phyloP scores from a whole-genome alignment of 169 alveolate species.

The Plasmodium gaboni region DNA sequence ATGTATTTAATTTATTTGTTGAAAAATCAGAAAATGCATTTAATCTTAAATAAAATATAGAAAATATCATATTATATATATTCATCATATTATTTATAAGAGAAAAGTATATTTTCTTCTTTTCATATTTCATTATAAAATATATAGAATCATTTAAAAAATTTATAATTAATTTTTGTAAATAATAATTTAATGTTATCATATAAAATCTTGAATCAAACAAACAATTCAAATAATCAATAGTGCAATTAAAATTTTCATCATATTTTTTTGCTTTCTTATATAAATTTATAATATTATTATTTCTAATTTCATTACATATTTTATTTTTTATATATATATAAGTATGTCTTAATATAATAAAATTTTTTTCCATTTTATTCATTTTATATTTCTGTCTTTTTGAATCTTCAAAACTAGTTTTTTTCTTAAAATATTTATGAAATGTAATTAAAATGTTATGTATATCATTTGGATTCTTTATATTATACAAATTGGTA shows the following conservation, averaged over 20 bases:
- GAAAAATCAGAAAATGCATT: constrained; percentile 33
- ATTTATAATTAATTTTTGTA: constrained; percentile 52
- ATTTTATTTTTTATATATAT: constrained; percentile 48
- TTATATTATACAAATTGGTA: too few relatives aligned
- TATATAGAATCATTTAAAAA: constrained; percentile 29
- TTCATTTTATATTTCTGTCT: background rate
- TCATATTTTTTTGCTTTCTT: constrained; percentile 43
- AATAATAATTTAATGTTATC: constrained; percentile 32
- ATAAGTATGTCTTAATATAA: constrained; percentile 24
- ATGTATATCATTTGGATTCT: background rate
- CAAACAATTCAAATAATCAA: constrained; percentile 63
- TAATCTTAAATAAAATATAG: constrained; percentile 61
- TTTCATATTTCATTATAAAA: background rate
- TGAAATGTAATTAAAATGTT: constrained; percentile 7
- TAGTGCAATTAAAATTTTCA: constrained; percentile 35
- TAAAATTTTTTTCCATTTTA: constrained; percentile 12
- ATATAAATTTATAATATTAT: constrained; percentile 36
- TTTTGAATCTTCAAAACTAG: background rate
- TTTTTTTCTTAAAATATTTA: background rate
- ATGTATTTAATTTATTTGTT: constrained; percentile 42
- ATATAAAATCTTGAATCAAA: constrained; percentile 55
- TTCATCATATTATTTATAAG: constrained; percentile 50
- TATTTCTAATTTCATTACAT: constrained; percentile 49
- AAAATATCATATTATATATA: constrained; percentile 44
- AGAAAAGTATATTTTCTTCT: constrained; percentile 5